phyloP scores from a whole-genome alignment of 129 eudicot species.

The Artemisia argyi region DNA sequence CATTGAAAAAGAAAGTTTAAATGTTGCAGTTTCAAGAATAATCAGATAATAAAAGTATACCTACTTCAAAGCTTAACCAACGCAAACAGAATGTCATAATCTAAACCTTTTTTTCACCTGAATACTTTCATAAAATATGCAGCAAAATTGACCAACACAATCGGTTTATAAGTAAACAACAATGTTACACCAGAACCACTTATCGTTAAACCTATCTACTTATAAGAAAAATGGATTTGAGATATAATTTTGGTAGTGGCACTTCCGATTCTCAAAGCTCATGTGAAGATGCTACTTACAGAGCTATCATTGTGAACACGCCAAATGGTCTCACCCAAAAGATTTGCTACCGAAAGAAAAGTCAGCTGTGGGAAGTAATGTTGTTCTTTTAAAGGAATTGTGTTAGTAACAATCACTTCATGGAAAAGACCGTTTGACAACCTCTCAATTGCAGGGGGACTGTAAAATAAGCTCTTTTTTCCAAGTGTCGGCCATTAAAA shows the following conservation, averaged over 20 bases:
- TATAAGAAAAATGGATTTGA: too few species aligned
- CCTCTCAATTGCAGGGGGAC: conserved; percentile 93
- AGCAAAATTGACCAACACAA: conserved; percentile 5
- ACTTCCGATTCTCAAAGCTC: conserved; percentile 19
- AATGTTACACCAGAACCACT: too few species aligned
- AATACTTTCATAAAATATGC: conserved; percentile 9
- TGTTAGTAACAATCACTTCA: conserved; percentile 74
- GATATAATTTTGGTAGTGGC: not conserved
- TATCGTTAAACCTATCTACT: too few species aligned
- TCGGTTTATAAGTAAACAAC: too few species aligned
- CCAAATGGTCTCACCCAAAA: conserved; percentile 87
- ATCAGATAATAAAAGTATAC: too few species aligned
- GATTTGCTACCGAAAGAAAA: conserved; percentile 75
- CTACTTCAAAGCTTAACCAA: too few species aligned
- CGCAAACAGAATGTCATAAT: too few species aligned
- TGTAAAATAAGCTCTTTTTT: conserved; percentile 23
- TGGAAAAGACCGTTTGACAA: conserved; percentile 83
- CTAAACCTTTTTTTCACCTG: too few species aligned
- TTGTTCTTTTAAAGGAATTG: conserved; percentile 57
- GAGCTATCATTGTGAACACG: conserved; percentile 31
- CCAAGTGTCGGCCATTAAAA: not conserved
- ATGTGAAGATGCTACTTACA: conserved; percentile 20
- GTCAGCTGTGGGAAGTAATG: conserved; percentile 81
- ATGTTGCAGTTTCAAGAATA: too few species aligned
- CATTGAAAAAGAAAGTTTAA: too few species aligned